These are phyloP conservation scores for Neonectria neomacrospora DNA, from an alignment of 2,329 filamentous ascomycete species.

Conservation along the genomic window DNA sequence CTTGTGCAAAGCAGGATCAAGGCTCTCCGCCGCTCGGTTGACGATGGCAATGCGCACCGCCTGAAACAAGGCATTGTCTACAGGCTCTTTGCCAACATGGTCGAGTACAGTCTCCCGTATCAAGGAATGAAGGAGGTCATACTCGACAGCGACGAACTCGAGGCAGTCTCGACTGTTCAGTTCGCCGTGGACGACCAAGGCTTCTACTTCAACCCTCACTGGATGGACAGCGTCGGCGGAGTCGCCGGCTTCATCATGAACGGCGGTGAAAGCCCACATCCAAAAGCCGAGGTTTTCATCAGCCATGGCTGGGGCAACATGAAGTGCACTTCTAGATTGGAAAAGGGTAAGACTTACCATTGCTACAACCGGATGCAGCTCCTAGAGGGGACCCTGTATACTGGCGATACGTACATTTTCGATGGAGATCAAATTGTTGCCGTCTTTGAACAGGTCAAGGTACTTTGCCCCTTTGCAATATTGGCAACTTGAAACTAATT, in stretches of 20 bases:
- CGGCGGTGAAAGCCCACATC: slow-evolving; percentile 58
- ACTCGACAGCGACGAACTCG: slow-evolving; percentile 47
- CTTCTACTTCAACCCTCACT: slow-evolving; percentile 68
- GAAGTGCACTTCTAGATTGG: slow-evolving; percentile 51
- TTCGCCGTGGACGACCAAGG: slow-evolving; percentile 57
- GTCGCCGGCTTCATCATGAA: slow-evolving; percentile 72
- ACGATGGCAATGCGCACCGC: slow-evolving; percentile 35
- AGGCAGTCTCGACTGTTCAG: slow-evolving; percentile 57
- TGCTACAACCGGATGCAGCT: slow-evolving; percentile 69
- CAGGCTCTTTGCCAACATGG: slow-evolving; percentile 69
- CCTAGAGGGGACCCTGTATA: slow-evolving; percentile 51
- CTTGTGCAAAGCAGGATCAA: slow-evolving; percentile 73
- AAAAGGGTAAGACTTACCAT: slow-evolving; percentile 58
- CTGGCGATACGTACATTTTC: slow-evolving; percentile 66
- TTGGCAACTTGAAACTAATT: background rate
- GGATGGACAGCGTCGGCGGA: slow-evolving; percentile 69
- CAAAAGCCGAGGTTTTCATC: slow-evolving; percentile 68
- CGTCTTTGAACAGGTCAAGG: slow-evolving; percentile 65
- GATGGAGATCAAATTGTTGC: slow-evolving; percentile 63
- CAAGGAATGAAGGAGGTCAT: slow-evolving; percentile 69
- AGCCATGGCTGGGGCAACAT: slow-evolving; percentile 69
- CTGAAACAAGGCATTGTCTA: slow-evolving; percentile 58
- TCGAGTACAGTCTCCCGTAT: slow-evolving; percentile 66
- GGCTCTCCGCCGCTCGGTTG: slow-evolving; percentile 54
- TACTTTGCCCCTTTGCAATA: background rate